Evolutionary conservation across 2,329 filamentous ascomycete genomes (phyloP).

Genomic region (Capronia americana): DNA sequence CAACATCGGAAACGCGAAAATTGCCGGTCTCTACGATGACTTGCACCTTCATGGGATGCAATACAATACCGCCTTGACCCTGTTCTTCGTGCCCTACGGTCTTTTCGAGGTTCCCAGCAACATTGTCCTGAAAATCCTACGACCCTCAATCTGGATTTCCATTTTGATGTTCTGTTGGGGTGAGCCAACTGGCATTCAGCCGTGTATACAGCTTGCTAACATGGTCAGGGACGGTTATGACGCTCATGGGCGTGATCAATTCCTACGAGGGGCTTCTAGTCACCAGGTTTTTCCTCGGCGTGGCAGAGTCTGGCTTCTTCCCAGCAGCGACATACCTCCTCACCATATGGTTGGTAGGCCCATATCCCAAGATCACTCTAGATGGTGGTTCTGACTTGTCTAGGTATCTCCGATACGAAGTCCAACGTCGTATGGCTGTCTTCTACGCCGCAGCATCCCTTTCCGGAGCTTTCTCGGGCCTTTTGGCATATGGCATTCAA

Average conservation of each 20-base stretch:
- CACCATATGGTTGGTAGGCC: slow-evolving; percentile 16
- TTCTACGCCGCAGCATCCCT: slow-evolving; percentile 44
- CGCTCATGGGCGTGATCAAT: slow-evolving; percentile 53
- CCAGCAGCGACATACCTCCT: slow-evolving; percentile 59
- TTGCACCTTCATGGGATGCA: slow-evolving; percentile 52
- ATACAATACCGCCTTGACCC: slow-evolving; percentile 43
- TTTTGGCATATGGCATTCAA: slow-evolving; percentile 58
- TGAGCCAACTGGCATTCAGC: not conserved
- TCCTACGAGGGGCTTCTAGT: slow-evolving; percentile 51
- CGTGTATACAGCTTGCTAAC: not conserved
- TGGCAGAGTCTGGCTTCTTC: slow-evolving; percentile 57
- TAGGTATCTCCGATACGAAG: slow-evolving; percentile 48
- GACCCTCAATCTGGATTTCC: slow-evolving; percentile 34
- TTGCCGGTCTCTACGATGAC: slow-evolving; percentile 52
- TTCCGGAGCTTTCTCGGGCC: slow-evolving; percentile 55
- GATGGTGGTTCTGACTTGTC: not conserved
- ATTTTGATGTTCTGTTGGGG: slow-evolving; percentile 40
- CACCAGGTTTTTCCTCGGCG: slow-evolving; percentile 55
- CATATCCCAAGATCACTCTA: not conserved
- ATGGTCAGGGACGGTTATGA: slow-evolving; percentile 51
- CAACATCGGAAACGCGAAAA: slow-evolving; percentile 56
- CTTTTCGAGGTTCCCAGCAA: slow-evolving; percentile 54
- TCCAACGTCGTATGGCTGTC: slow-evolving; percentile 42
- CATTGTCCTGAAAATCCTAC: slow-evolving; percentile 53
- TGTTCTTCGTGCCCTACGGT: slow-evolving; percentile 40